A percentile compares a stretch with the other conserved stretches of the same genome.
phyloP scores from a whole-genome alignment of 208 protist species.

The Herpetomonas samuelpessoai region DNA sequence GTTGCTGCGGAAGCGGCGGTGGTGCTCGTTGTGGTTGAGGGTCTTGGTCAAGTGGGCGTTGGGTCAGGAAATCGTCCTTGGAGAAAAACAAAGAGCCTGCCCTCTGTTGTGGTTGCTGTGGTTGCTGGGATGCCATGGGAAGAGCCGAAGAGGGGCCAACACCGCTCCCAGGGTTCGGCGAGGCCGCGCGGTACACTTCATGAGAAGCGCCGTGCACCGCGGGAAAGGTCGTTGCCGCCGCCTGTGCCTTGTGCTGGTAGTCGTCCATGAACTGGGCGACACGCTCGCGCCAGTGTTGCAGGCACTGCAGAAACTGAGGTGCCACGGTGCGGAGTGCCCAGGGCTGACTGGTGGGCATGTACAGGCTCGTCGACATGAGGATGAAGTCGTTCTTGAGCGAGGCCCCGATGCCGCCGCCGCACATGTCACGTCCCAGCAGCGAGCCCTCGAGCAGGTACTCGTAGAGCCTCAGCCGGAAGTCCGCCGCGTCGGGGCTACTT shows the following conservation, averaged over 20 bases:
- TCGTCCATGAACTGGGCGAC: slow-evolving; percentile 33
- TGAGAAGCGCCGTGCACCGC: too few relatives aligned
- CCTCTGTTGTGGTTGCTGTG: not conserved
- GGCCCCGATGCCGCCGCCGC: slow-evolving; percentile 61
- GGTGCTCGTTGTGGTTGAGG: not conserved
- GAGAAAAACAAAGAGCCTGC: not conserved
- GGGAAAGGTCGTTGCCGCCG: too few relatives aligned
- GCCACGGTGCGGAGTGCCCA: slow-evolving; percentile 46
- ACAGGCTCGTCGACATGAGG: slow-evolving; percentile 66
- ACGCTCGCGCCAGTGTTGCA: slow-evolving; percentile 62
- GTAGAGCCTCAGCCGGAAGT: slow-evolving; percentile 45
- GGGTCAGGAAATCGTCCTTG: not conserved
- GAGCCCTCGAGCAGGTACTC: slow-evolving; percentile 72
- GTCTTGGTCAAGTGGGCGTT: too few relatives aligned
- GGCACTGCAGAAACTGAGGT: slow-evolving; percentile 66
- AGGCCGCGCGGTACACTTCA: not conserved
- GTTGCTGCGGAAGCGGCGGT: not conserved
- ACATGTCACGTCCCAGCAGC: slow-evolving; percentile 65
- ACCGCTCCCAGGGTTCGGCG: not conserved
- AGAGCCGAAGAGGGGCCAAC: too few relatives aligned
- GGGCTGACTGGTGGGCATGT: slow-evolving; percentile 69
- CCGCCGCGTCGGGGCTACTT: slow-evolving; percentile 11
- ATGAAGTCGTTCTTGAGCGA: slow-evolving; percentile 71
- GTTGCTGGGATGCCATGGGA: not conserved
- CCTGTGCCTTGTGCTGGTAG: too few relatives aligned